Evolutionary conservation across 805 yeast species (phyloP), one percentile per base, ranked within the genome.

Genomic region (Wickerhamomyces rabaulensis): DNA sequence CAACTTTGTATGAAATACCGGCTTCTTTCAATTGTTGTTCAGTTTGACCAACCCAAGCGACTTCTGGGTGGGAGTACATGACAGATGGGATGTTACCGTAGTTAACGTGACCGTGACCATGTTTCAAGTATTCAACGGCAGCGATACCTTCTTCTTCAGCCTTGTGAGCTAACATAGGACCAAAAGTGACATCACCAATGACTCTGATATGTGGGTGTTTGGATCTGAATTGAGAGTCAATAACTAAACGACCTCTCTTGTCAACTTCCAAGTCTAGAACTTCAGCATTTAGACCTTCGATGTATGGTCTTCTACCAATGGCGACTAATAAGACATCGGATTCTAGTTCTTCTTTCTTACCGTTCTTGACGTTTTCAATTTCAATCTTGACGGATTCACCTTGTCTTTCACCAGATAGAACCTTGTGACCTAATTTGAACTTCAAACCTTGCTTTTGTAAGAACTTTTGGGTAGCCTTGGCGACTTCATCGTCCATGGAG

Each of bases 71-170:
- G 42, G 98, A 84, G 79, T 94, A 94, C 99, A 94, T 94, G 57
- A 94, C 99, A 31, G 97, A 82, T 56, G 99, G 99, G 60, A 94
- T 94, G 75, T 87, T 95, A 60, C 84, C 95, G 73, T 94, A 94
- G 82, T 94, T 94, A 58, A 94, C 98, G 68, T 94, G 99, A 50
- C 99, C 99, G 66, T 86, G 87, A 56, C 98, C 99, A 57, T 71
- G 71, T 76, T 89, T 89, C 68, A 94, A 80, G 76, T 81, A 87
- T 75, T 94, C 99, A 55, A 79, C 98, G 56, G 96, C 98, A 48
- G 99, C 99, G 58, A 94, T 84, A 72, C 97, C 99, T 78, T 94
- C 99, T 70, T 94, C 99, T 78, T 94, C 99, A 53, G 99, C 99
- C 79, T 94, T 94, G 80, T 94, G 99, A 55, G 99, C 99, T 73